Evolutionary conservation across 352 stramenopile species (phyloP), one percentile per base, ranked within the genome.

Genomic region (Blastocystis sp.): DNA sequence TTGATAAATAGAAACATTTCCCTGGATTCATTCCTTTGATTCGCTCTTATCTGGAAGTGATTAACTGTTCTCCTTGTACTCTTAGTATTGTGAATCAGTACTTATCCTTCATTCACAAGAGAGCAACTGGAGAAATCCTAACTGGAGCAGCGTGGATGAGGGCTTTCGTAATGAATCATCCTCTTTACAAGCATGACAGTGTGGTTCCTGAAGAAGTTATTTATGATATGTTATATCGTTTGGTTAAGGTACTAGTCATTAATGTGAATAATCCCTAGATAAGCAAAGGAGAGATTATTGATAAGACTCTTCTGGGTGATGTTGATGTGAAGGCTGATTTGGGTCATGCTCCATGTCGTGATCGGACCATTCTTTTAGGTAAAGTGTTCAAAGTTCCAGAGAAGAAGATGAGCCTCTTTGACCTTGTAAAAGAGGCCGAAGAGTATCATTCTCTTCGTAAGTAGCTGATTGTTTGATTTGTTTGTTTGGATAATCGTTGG

Each of bases 1-100:
- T 5, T 80, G 51, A 80, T 7, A 14, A 16, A 32, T 63, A 80
- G 69, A 39, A 80, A 29, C 69, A 80, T 42, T 97, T 95, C 88
- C 93, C 93, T 1, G 93, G 93, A 12, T 90, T 97, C 21, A 95
- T 97, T 59, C 93, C 93, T 52, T 90, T 96, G 61, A 92, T 95
- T 71, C 94, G 94, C 85, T 93, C 93, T n/a, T 97, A 97, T 88
- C 71, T 97, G 42, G 93, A 97, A 89, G 92, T 95, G 88, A 96
- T 97, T 67, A 90, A 96, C 88, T 96, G 93, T 89, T 93, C 95
- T 67, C 91, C 93, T 66, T 91, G 91, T 42, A 96, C 93, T 59
- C 90, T 92, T 39, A 37, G 78, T n/a, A 90, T 42, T 19, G 88
- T 90, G 12, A 74, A 89, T 49, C n/a, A 35, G 9, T 90, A 90